phyloP scores from a whole-genome alignment of 257 asterid genomes.

The Ophiorrhiza pumila region DNA sequence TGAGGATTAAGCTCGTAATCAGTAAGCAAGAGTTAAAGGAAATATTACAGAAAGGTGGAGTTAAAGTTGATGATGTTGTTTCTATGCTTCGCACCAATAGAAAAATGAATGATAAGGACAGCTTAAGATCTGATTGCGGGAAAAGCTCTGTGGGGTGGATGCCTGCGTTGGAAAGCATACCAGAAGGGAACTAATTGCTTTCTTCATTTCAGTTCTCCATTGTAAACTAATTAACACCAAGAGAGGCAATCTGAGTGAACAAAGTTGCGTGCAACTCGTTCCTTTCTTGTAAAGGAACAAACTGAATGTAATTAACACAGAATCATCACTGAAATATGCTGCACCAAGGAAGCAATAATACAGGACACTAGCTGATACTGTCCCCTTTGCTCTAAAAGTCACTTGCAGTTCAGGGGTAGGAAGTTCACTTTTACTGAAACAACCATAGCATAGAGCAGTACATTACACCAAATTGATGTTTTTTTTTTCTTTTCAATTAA shows the following conservation, averaged over 20 bases:
- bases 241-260: not conserved
- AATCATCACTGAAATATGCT: not conserved
- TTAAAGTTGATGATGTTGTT: slow-evolving; percentile 41
- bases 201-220: not conserved
- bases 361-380: not conserved
- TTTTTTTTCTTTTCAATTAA: not conserved
- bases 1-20: slow-evolving; percentile 71
- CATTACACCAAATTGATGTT: not conserved
- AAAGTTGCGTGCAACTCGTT: not conserved
- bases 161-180: slow-evolving; percentile 39
- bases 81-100: slow-evolving; percentile 29
- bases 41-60: slow-evolving; percentile 47
- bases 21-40: slow-evolving; percentile 63
- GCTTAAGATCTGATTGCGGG: slow-evolving; percentile 11
- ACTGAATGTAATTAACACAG: not conserved
- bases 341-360: not conserved
- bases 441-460: not conserved
- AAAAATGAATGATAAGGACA: slow-evolving; percentile 14
- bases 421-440: not conserved
- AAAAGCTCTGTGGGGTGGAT: slow-evolving; percentile 15
- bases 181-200: slow-evolving; percentile 34
- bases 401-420: not conserved
- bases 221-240: slow-evolving; percentile 3
- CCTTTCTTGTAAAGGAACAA: not conserved
- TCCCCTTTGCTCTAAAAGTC: not conserved